Evolutionary conservation across 106 monocot species (phyloP).

Genomic region (Dioscorea alata): DNA sequence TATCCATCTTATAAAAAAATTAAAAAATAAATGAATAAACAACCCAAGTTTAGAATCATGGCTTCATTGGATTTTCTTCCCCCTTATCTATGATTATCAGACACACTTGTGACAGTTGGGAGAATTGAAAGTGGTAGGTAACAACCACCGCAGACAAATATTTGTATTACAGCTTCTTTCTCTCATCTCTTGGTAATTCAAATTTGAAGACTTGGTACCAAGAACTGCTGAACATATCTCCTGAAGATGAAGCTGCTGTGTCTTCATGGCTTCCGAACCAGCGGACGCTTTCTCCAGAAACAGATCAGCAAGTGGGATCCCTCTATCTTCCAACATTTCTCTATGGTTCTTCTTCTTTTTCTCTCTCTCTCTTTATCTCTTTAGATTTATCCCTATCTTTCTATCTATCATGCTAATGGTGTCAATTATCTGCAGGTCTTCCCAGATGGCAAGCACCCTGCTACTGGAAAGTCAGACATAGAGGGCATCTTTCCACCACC

Average conservation of each 20-base stretch:
- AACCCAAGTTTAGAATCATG: no score
- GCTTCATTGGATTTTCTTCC: no score
- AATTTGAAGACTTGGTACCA: no score
- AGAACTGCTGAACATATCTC: neutral
- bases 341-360: conserved; percentile 18
- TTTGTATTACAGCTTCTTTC: no score
- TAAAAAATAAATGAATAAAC: no score
- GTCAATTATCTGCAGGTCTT: conserved; percentile 30
- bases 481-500: conserved; percentile 63
- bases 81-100: no score
- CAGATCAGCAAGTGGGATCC: conserved; percentile 72
- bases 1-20: no score
- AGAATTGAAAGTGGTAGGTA: no score
- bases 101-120: no score
- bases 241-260: conserved; percentile 48
- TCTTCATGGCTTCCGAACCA: conserved; percentile 71
- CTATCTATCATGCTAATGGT: neutral
- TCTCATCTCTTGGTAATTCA: no score
- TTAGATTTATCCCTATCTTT: neutral
- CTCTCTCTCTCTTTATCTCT: conserved; percentile 12
- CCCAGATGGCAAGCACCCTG: conserved; percentile 54
- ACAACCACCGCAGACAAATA: no score
- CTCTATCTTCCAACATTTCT: conserved; percentile 46
- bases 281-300: conserved; percentile 58
- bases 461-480: conserved; percentile 58